A percentile compares a stretch with the other conserved stretches of the same genome.
Evolutionary conservation across 2,329 filamentous ascomycete genomes (phyloP).

Genomic region (Diaporthe destruens): DNA sequence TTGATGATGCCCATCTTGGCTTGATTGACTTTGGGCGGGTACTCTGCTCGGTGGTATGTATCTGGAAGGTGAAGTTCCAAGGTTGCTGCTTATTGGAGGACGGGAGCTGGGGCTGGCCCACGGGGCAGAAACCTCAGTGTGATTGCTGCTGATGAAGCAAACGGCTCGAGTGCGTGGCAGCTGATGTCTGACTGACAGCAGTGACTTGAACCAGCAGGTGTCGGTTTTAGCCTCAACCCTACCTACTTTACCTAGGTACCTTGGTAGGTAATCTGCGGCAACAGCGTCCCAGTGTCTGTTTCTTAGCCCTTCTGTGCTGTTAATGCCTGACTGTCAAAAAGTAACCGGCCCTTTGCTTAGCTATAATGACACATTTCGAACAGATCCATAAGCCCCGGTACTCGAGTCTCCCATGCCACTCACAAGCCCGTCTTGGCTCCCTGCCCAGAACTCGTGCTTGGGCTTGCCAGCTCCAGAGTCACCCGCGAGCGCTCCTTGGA

Average conservation of each 20-base stretch:
- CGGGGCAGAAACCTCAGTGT: not conserved
- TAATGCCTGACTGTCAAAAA: not conserved
- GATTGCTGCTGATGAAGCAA: not conserved
- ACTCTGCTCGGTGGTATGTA: no score
- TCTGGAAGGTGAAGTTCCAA: not conserved
- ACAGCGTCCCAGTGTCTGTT: no score
- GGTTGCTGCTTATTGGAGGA: not conserved
- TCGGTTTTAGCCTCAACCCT: not conserved
- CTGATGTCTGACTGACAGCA: rapidly evolving
- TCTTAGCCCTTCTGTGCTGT: no score
- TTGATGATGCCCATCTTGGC: not conserved
- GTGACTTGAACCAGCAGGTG: not conserved
- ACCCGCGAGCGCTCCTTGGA: not conserved
- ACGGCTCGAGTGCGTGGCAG: not conserved
- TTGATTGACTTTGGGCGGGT: not conserved
- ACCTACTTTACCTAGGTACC: not conserved
- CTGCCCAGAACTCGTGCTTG: not conserved
- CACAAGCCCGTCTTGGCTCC: not conserved
- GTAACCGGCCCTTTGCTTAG: no score
- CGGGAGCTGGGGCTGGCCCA: not conserved
- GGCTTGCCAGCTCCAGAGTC: not conserved
- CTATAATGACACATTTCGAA: not conserved
- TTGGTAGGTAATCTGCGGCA: no score
- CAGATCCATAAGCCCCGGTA: not conserved
- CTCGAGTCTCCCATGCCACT: not conserved